Conservation (phyloP, 83 land plant genomes). For the Thuja plicata region DNA sequence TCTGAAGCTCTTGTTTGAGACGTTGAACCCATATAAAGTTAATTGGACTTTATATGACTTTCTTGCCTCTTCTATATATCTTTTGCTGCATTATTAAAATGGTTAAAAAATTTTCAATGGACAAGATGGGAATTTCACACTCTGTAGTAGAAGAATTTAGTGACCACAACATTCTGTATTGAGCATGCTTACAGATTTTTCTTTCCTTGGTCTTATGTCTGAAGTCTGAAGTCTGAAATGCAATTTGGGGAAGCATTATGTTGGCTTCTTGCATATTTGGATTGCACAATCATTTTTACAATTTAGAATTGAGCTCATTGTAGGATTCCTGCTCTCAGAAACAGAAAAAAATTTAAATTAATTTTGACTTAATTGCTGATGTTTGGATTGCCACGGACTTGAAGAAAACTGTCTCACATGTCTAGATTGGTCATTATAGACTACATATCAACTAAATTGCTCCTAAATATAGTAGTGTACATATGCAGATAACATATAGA, state of each 20-base stretch:
- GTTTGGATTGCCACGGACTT: background rate
- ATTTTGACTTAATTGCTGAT: background rate
- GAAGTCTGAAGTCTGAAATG: background rate
- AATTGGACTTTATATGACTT: background rate
- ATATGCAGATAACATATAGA: background rate
- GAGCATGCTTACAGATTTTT: background rate
- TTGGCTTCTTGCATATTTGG: background rate
- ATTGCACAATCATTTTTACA: background rate
- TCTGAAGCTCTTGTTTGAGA: background rate
- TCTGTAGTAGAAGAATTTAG: background rate
- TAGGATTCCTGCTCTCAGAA: background rate
- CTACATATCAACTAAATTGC: background rate
- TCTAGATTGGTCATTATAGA: background rate
- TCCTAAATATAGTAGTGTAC: background rate
- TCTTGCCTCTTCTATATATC: background rate
- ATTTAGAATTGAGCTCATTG: background rate
- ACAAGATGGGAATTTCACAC: background rate
- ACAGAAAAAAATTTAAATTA: background rate
- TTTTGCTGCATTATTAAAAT: background rate
- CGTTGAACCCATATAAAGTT: background rate
- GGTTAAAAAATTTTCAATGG: background rate
- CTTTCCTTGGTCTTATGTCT: background rate
- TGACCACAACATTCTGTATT: background rate
- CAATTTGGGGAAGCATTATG: background rate
- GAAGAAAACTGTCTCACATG: background rate